A percentile compares a stretch with the other conserved stretches of the same genome.
Conservation (phyloP, 768 basidiomycete species). For the Clitopilus hobsonii region DNA sequence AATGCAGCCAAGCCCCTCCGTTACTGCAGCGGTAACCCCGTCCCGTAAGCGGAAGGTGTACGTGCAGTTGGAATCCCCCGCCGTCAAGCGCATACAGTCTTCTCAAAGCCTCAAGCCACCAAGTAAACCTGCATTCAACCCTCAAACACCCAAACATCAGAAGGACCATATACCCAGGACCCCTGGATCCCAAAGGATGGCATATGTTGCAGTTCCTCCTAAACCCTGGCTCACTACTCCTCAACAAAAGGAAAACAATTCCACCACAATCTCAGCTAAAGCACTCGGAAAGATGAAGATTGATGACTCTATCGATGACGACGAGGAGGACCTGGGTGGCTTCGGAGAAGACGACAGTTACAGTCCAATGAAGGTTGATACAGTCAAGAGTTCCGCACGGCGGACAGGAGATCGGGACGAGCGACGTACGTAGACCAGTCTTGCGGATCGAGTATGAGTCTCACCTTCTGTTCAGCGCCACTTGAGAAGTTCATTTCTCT, state of each 20-base stretch:
- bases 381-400: slow-evolving; percentile 45
- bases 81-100: slow-evolving; percentile 51
- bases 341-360: slow-evolving; percentile 44
- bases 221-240: slow-evolving; percentile 44
- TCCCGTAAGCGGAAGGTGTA: slow-evolving; percentile 61
- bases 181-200: slow-evolving; percentile 16
- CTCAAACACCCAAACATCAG: too few species aligned
- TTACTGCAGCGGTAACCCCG: slow-evolving; percentile 42
- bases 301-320: slow-evolving; percentile 15
- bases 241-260: slow-evolving; percentile 27
- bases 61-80: slow-evolving; percentile 57
- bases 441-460: not conserved
- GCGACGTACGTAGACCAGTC: slow-evolving; percentile 41
- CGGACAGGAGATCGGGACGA: slow-evolving; percentile 76
- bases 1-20: slow-evolving; percentile 23
- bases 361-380: slow-evolving; percentile 28
- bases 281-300: slow-evolving; percentile 22
- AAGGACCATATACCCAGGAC: slow-evolving; percentile 7
- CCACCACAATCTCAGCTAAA: slow-evolving; percentile 10
- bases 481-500: slow-evolving; percentile 73
- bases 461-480: slow-evolving; percentile 37
- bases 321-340: slow-evolving; percentile 49
- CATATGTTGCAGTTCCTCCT: slow-evolving; percentile 43
- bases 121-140: too few species aligned
- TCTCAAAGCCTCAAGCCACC: slow-evolving; percentile 21